Conservation (phyloP, 345 rosid genomes). For the Acer negundo region DNA sequence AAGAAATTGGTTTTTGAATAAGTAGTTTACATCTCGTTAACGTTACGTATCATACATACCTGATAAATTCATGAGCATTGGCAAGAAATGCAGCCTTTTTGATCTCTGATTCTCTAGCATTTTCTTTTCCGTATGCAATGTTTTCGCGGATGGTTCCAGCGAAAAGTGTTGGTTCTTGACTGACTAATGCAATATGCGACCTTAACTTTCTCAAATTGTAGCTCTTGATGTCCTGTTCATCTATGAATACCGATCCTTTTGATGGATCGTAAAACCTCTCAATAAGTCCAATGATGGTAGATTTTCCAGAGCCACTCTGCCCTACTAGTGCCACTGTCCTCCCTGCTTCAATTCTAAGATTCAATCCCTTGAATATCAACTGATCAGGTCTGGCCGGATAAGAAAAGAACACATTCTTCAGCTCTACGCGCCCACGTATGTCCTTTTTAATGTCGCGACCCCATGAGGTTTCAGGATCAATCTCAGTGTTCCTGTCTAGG, state of each 20-base stretch:
- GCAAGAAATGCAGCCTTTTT: constrained; percentile 55
- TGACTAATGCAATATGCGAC: constrained; percentile 61
- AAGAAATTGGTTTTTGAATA: background rate
- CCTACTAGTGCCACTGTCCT: constrained; percentile 60
- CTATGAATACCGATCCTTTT: constrained; percentile 48
- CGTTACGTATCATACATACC: constrained; percentile 31
- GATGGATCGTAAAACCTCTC: constrained; percentile 66
- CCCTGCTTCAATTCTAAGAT: constrained; percentile 60
- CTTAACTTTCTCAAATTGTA: constrained; percentile 50
- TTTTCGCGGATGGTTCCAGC: constrained; percentile 65
- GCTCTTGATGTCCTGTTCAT: constrained; percentile 52
- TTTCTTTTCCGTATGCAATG: constrained; percentile 52
- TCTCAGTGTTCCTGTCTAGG: constrained; percentile 57
- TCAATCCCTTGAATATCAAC: constrained; percentile 54
- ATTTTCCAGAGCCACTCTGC: constrained; percentile 69
- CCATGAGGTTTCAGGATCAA: constrained; percentile 41
- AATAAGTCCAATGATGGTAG: constrained; percentile 60
- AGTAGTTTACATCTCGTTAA: background rate
- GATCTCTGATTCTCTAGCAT: constrained; percentile 55
- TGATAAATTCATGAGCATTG: constrained; percentile 68
- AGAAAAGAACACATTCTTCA: constrained; percentile 58
- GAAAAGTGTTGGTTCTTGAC: constrained; percentile 70
- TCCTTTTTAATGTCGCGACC: constrained; percentile 35
- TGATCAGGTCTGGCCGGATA: constrained; percentile 66
- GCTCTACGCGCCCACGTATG: constrained; percentile 50